These are phyloP conservation scores for Colletotrichum chlorophyti DNA, from an alignment of 2,329 filamentous ascomycete genomes.

Conservation along the genomic window DNA sequence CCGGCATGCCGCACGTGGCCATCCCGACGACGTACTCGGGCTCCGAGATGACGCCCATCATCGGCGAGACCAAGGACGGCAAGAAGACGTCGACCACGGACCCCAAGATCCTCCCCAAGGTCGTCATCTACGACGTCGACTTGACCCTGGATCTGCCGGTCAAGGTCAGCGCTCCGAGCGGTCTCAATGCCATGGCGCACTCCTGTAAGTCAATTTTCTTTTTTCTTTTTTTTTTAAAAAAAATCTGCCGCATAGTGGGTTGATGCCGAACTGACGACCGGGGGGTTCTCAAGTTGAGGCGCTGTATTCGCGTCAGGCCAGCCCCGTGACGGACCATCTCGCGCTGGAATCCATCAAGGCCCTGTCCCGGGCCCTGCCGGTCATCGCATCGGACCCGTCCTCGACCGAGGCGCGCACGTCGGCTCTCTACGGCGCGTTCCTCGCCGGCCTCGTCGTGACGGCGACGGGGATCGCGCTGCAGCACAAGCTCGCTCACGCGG, in stretches of 20 bases:
- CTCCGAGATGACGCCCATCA: constrained; percentile 63
- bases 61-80: constrained; percentile 27
- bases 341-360: constrained; percentile 28
- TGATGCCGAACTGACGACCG: background rate
- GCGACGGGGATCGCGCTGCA: constrained; percentile 26
- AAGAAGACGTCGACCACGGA: constrained; percentile 27
- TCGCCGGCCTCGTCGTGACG: constrained; percentile 14
- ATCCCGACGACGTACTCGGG: constrained; percentile 67
- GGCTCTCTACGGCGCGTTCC: constrained; percentile 27
- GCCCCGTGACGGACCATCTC: constrained; percentile 17
- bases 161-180: constrained; percentile 22
- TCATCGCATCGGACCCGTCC: constrained; percentile 53
- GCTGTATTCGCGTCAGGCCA: constrained; percentile 24
- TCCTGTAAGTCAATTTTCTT: constrained; percentile 24
- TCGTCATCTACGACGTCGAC: constrained; percentile 27
- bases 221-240: too few relatives aligned
- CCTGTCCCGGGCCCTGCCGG: constrained; percentile 51
- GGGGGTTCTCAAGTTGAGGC: constrained; percentile 24
- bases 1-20: constrained; percentile 62
- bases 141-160: constrained; percentile 27
- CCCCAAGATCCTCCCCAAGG: constrained; percentile 24
- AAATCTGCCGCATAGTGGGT: background rate
- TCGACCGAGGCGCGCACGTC: constrained; percentile 49
- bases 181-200: constrained; percentile 28
- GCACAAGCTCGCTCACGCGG: constrained; percentile 28